Evolutionary conservation across 345 rosid genomes (phyloP).

Genomic region (Linum trigynum): DNA sequence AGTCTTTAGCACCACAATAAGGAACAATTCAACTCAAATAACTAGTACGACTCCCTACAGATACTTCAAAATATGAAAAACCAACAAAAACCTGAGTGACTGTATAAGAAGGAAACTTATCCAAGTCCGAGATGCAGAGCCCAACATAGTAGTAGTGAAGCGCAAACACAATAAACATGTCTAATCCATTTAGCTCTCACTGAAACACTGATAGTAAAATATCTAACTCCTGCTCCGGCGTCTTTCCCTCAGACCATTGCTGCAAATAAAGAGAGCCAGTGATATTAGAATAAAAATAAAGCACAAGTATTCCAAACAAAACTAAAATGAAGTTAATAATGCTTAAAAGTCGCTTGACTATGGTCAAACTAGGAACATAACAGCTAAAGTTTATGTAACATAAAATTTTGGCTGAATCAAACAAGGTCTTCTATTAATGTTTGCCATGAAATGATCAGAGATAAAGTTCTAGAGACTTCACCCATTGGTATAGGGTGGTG

Average conservation of each 20-base stretch:
- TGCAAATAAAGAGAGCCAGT: constrained; percentile 26
- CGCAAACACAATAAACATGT: constrained; percentile 58
- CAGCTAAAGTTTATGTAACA: too few relatives aligned
- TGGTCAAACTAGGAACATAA: too few relatives aligned
- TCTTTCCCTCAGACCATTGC: constrained; percentile 72
- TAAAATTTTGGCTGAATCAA: too few relatives aligned
- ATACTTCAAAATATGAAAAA: constrained; percentile 27
- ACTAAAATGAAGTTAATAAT: too few relatives aligned
- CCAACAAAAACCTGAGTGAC: too few relatives aligned
- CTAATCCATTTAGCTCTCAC: constrained; percentile 24
- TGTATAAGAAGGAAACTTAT: constrained; percentile 40
- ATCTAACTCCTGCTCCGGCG: constrained; percentile 90
- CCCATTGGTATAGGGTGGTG: constrained; percentile 78
- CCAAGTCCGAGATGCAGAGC: constrained; percentile 56
- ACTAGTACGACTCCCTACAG: constrained; percentile 24
- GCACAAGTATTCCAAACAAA: too few relatives aligned
- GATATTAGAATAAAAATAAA: background rate
- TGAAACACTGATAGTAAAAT: constrained; percentile 17
- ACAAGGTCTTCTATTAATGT: background rate
- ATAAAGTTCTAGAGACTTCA: constrained; percentile 20
- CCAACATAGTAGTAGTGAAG: constrained; percentile 55
- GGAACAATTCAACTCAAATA: constrained; percentile 25
- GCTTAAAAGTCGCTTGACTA: too few relatives aligned
- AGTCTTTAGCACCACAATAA: constrained; percentile 42
- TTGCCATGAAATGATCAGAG: background rate